Percentiles rank a stretch among this genome's conserved stretches.
Conservation (phyloP, 169 alveolate genomes). For the Theileria luwenshuni region DNA sequence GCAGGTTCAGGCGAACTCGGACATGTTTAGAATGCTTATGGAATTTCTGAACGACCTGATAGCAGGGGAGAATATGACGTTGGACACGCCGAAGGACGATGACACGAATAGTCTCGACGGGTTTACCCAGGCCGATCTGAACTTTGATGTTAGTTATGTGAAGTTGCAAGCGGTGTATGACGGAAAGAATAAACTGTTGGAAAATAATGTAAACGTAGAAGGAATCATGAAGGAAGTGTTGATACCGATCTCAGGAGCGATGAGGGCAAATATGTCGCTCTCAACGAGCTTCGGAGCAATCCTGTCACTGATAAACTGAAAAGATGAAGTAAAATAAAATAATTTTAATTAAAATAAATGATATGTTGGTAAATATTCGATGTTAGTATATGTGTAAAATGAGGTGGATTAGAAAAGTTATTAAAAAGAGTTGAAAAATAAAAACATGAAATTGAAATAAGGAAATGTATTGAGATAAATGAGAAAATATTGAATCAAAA, state of each 20-base stretch:
- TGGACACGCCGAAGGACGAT: conserved; percentile 28
- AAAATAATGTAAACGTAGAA: conserved; percentile 41
- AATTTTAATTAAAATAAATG: no score
- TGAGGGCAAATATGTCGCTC: neutral
- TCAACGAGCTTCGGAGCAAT: neutral
- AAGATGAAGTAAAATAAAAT: neutral
- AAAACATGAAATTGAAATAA: no score
- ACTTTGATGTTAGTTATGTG: conserved; percentile 61
- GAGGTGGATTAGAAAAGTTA: no score
- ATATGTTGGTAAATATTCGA: no score
- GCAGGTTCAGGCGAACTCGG: conserved; percentile 32
- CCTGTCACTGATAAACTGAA: conserved; percentile 1
- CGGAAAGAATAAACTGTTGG: conserved; percentile 40
- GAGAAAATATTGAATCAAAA: no score
- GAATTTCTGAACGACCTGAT: conserved; percentile 53
- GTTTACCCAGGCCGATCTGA: conserved; percentile 29
- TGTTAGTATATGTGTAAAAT: no score
- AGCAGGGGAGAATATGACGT: conserved; percentile 43
- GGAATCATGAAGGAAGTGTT: conserved; percentile 33
- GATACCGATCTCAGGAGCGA: conserved; percentile 22
- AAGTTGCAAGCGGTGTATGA: conserved; percentile 47
- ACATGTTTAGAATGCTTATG: conserved; percentile 28
- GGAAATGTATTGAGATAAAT: neutral
- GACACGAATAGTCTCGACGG: conserved; percentile 31
- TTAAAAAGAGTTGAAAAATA: no score